Evolutionary conservation across 495 filamentous ascomycete genomes (phyloP), one percentile per base, ranked within the genome.

Genomic region (Daldinia vernicosa): DNA sequence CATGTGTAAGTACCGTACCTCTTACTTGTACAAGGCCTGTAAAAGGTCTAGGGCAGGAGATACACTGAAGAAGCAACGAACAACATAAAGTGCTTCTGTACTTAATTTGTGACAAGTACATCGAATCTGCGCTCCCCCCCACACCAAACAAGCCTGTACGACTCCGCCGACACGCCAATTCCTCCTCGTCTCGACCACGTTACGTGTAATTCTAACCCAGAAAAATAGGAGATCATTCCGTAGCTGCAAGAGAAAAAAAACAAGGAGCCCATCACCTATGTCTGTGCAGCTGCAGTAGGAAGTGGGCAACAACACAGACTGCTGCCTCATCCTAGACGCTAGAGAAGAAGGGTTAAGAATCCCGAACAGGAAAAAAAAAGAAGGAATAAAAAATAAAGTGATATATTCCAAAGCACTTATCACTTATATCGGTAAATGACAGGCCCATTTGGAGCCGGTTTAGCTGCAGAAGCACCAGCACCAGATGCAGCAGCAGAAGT

Each of bases 191-290:
- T 37, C 32, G 43, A 69, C 61, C 66, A 73, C 60, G 14, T 60
- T 67, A 72, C 70, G 60, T 72, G 70, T 68, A 72, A 68, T 72
- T 58, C 70, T 40, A 63, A 55, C 51, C 67, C 39, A 68, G 27
- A 71, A 71, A 74, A 74, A 71, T 60, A 71, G 63, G 71, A 74
- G 71, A 71, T 74, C 71, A 63, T 66, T 62, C 71, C 57, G 66
- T 63, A 67, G 66, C 58, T 71, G 55, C 58, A 35, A 56, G 14
- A 56, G 14, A 19, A 60, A 67, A 60, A 61, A 64, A 67, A 60
- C 60, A 70, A 70, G 67, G 62, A 71, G 67, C 58, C 62, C 57
- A 56, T 67, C 64, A 24, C 47, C 47, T 64, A 15, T 56, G 71
- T 71, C 67, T 74, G 67, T 70, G 68, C 71, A 51, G 69, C 63